phyloP scores from a whole-genome alignment of 345 rosid genomes.

The Sonneratia alba region DNA sequence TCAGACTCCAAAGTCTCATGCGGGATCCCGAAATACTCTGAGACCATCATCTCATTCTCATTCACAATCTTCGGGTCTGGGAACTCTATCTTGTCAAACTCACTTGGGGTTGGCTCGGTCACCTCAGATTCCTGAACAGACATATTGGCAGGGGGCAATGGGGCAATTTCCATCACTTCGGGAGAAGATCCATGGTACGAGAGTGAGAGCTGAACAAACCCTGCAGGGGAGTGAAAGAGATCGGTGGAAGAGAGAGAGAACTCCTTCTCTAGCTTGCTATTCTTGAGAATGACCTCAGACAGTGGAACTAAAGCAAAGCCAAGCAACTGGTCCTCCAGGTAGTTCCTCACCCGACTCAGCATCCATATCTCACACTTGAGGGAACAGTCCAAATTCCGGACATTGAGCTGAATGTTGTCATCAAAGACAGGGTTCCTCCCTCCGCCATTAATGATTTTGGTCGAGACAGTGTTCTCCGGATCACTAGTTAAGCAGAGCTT shows the following conservation, averaged over 20 bases:
- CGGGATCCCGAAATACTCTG: conserved; percentile 78
- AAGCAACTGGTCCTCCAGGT: conserved; percentile 92
- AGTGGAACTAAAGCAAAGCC: conserved; percentile 88
- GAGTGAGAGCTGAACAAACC: conserved; percentile 81
- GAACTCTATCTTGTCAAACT: conserved; percentile 80
- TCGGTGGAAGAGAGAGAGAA: conserved; percentile 94
- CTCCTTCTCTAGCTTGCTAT: conserved; percentile 79
- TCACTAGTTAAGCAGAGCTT: conserved; percentile 84
- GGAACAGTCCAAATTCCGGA: conserved; percentile 54
- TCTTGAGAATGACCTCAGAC: conserved; percentile 64
- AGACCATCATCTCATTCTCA: conserved; percentile 91
- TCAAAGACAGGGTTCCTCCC: conserved; percentile 96
- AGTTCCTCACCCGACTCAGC: conserved; percentile 98
- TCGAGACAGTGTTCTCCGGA: conserved; percentile 65
- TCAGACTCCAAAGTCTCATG: conserved; percentile 47
- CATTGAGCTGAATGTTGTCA: conserved; percentile 57
- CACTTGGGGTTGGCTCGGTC: conserved; percentile 39
- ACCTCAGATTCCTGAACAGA: conserved; percentile 31
- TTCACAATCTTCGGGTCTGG: conserved; percentile 89
- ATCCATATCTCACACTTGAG: conserved; percentile 92
- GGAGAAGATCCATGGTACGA: conserved; percentile 74
- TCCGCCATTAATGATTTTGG: conserved; percentile 95
- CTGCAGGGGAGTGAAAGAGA: conserved; percentile 91
- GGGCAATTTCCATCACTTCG: conserved; percentile 67
- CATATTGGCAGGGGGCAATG: conserved; percentile 36